phyloP scores from a whole-genome alignment of 1,284 basidiomycete species.

The Microbotryomycetes sp. region DNA sequence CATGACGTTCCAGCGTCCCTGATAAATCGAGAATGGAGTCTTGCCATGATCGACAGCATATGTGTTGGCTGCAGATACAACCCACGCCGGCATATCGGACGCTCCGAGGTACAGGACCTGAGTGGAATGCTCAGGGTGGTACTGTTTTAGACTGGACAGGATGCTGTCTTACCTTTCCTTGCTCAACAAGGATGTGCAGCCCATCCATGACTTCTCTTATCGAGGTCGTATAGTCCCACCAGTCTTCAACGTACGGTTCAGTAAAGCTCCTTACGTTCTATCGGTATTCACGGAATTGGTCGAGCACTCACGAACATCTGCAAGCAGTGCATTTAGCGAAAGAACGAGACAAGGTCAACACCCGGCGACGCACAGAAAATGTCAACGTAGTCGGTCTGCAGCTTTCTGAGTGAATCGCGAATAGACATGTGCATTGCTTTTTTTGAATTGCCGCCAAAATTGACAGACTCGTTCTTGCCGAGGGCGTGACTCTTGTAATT shows the following conservation, averaged over 20 bases:
- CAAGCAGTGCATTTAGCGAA: background rate
- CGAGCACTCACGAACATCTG: background rate
- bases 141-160: background rate
- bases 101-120: background rate
- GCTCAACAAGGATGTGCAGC: slow-evolving; percentile 46
- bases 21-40: slow-evolving; percentile 54
- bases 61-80: slow-evolving; percentile 48
- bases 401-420: slow-evolving; percentile 49
- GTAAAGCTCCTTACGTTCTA: background rate
- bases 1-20: slow-evolving; percentile 51
- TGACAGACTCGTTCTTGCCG: slow-evolving; percentile 29
- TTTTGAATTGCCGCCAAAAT: slow-evolving; percentile 48
- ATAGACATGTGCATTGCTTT: slow-evolving; percentile 46
- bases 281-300: background rate
- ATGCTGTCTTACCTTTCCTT: slow-evolving; percentile 43
- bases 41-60: slow-evolving; percentile 49
- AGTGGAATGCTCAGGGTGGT: background rate
- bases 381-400: slow-evolving; percentile 50
- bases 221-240: slow-evolving; percentile 50
- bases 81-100: slow-evolving; percentile 51
- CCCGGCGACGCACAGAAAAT: slow-evolving; percentile 52
- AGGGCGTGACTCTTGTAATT: slow-evolving; percentile 38
- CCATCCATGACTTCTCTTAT: slow-evolving; percentile 54
- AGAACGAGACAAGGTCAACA: slow-evolving; percentile 34
- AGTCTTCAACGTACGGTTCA: background rate